phyloP scores from a whole-genome alignment of 2,329 filamentous ascomycete species.

The Fusarium nematophilum region DNA sequence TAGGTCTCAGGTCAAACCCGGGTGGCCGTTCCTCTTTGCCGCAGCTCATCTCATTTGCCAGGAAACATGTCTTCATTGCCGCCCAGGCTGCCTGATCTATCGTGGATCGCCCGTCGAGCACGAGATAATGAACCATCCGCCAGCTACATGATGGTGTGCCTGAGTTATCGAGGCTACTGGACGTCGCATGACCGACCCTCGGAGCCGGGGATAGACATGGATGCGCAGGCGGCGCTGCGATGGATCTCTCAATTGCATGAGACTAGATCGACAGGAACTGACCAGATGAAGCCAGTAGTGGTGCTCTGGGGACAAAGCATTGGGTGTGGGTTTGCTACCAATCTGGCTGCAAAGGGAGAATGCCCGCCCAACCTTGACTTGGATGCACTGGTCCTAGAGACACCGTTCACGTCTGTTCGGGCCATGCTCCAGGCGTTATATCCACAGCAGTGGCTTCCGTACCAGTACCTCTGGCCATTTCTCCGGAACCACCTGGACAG shows the following conservation, averaged over 20 bases:
- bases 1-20: not conserved
- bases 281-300: slow-evolving; percentile 52
- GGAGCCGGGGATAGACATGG: slow-evolving; percentile 75
- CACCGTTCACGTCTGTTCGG: slow-evolving; percentile 77
- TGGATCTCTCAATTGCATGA: slow-evolving; percentile 66
- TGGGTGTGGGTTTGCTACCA: slow-evolving; percentile 77
- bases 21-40: not conserved
- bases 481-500: slow-evolving; percentile 72
- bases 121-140: slow-evolving; percentile 51
- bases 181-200: slow-evolving; percentile 77
- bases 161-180: slow-evolving; percentile 81
- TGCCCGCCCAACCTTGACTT: slow-evolving; percentile 54
- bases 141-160: slow-evolving; percentile 62
- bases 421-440: slow-evolving; percentile 79
- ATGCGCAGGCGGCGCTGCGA: slow-evolving; percentile 71
- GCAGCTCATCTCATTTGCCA: slow-evolving; percentile 42
- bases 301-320: slow-evolving; percentile 84
- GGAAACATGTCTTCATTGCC: slow-evolving; percentile 71
- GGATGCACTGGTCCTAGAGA: slow-evolving; percentile 74
- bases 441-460: slow-evolving; percentile 83
- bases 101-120: slow-evolving; percentile 61
- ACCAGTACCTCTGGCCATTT: slow-evolving; percentile 79
- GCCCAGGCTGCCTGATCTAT: slow-evolving; percentile 67
- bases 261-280: slow-evolving; percentile 26
- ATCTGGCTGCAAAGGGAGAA: slow-evolving; percentile 57